Base-by-base conservation (phyloP, 306 rosid genomes). In the Dryas alaskensis region DNA sequence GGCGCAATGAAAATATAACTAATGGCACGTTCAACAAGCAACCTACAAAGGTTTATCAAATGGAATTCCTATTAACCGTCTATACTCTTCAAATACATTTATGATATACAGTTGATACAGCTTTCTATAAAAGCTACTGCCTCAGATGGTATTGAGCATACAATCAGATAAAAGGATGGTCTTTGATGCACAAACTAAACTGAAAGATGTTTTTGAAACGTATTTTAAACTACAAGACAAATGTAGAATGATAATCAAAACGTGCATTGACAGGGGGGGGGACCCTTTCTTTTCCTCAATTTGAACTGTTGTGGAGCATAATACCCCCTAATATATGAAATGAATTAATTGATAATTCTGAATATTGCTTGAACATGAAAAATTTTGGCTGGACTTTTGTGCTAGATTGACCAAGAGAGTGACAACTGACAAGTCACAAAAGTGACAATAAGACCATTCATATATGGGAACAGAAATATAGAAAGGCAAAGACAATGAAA, bases 21-120 rank as follows among this genome's bases (percentile, higher is more conserved):
- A 44, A 81, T 17, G 46, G 69, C 27, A 50, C 80, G 69, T 62
- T 76, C 69, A 49, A 48, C 60, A 37, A 73, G 62, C 81, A 75
- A 78, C 89, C 85, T 86, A 60, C 63, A 73, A 13, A 58, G 49
- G 27, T 46, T 76, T 51, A 50, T 8, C 75, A 84, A 65, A 70
- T 5, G 53, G 49, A 62, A 61, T 31, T 47, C 60, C 46, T 16
- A 39, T 47, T 17, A 8, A 44, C 43, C 65, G 14, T 10, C 11
- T 43, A n/a, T 2, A 65, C 8, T 14, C 45, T 43, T 54, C 60
- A 46, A 13, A 46, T 14, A 2, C 19, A 43, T 2, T 54, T 54
- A 17, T 10, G 7, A 44, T 22, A 11, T 44, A 39, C 12, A 5
- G 62, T 8, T 45, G 48, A 5, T 45, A 5, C 58, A 22, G 22